Evolutionary conservation across 768 basidiomycete genomes (phyloP).

Genomic region (Boletus sensibilis): DNA sequence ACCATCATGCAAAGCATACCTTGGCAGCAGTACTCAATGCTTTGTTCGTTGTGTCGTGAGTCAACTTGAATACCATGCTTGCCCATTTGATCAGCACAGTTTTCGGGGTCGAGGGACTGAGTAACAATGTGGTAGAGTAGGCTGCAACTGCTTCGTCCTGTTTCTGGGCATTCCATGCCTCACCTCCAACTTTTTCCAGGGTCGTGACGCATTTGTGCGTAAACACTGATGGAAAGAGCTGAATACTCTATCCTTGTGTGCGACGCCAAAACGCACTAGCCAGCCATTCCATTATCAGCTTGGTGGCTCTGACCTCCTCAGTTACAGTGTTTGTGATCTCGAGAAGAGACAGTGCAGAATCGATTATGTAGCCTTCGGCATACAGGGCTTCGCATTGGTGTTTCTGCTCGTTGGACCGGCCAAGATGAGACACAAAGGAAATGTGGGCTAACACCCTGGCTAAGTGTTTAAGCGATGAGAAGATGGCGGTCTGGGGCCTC

Average conservation of each 20-base stretch:
- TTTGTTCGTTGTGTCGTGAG: not conserved
- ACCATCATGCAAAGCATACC: not conserved
- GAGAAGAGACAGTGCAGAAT: not conserved
- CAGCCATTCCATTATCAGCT: slow-evolving; percentile 1
- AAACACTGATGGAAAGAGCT: not conserved
- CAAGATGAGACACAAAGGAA: too few relatives aligned
- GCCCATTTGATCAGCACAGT: slow-evolving; percentile 1
- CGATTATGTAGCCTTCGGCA: not conserved
- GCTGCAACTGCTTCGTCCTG: not conserved
- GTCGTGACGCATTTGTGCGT: not conserved
- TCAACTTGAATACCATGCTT: not conserved
- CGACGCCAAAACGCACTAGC: not conserved
- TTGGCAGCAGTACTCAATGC: not conserved
- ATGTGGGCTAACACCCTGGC: too few relatives aligned
- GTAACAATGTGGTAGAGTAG: not conserved
- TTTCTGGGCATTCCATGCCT: not conserved
- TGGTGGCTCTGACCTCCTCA: not conserved
- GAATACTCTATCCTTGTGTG: fast-evolving
- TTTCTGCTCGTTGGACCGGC: too few relatives aligned
- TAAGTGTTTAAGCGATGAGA: too few relatives aligned
- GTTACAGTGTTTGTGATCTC: not conserved
- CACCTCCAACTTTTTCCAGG: not conserved
- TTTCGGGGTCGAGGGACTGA: not conserved
- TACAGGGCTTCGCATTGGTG: slow-evolving; percentile 7
- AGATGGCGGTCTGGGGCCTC: too few relatives aligned